Percentiles rank a stretch among this genome's conserved stretches.
These are phyloP conservation scores for Cutaneotrichosporon sp. DNA, from an alignment of 1,284 basidiomycete genomes.

Conservation along the genomic window DNA sequence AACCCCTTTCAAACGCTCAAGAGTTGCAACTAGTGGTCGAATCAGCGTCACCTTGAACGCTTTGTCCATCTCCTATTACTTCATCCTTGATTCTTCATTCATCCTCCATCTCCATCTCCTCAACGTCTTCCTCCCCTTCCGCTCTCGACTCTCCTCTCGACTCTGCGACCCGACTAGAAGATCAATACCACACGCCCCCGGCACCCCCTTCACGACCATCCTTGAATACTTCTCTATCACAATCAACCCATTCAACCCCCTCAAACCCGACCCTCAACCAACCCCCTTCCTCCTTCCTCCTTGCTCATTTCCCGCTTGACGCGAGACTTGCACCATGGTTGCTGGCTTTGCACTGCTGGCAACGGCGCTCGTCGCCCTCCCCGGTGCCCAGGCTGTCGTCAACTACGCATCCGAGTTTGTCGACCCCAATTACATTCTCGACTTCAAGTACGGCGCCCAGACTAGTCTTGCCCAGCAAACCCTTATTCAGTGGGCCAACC, in stretches of 20 bases:
- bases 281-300: too few relatives aligned
- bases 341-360: conserved; percentile 6
- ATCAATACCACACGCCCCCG: conserved; percentile 4
- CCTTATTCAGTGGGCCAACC: conserved; percentile 22
- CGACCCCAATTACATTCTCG: conserved; percentile 17
- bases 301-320: too few relatives aligned
- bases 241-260: too few relatives aligned
- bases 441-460: conserved; percentile 13
- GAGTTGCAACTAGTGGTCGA: too few relatives aligned
- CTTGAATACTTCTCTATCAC: background rate
- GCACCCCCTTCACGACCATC: background rate
- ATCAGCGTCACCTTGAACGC: too few relatives aligned
- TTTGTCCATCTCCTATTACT: background rate
- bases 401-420: conserved; percentile 26
- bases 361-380: conserved; percentile 15
- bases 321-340: background rate
- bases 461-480: conserved; percentile 23
- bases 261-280: background rate
- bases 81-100: too few relatives aligned
- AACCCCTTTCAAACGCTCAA: too few relatives aligned
- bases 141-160: background rate
- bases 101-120: background rate
- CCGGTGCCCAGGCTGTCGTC: conserved; percentile 12
- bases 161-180: background rate
- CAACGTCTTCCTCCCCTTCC: background rate